Conservation (phyloP, 371 early-diverging fungal genomes). For the Haplosporangium sp. region DNA sequence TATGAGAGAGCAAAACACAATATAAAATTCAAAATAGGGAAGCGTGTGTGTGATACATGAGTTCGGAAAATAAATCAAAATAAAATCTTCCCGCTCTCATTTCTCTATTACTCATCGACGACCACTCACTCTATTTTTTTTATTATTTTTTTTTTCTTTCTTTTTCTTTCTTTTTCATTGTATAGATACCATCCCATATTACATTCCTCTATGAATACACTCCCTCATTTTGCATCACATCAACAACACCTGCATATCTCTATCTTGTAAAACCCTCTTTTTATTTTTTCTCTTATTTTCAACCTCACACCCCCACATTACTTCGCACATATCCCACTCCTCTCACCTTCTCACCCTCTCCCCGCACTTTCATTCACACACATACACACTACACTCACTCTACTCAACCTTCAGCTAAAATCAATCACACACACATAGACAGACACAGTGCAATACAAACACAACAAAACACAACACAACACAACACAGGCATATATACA, state of each 20-base stretch:
- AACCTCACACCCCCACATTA: not conserved
- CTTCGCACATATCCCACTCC: not conserved
- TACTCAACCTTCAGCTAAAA: no score
- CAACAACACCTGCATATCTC: not conserved
- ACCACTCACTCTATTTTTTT: not conserved
- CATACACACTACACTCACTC: not conserved
- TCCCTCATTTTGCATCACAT: not conserved
- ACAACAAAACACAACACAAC: no score
- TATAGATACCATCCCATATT: not conserved
- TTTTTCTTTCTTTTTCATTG: slow-evolving; percentile 1
- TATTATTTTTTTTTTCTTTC: not conserved
- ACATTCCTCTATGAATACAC: no score
- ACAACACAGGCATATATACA: not conserved
- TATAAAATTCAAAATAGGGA: not conserved
- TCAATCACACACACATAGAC: no score
- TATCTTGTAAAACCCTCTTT: not conserved
- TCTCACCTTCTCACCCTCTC: not conserved
- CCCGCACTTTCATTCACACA: not conserved
- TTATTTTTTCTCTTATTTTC: not conserved
- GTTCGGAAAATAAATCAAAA: slow-evolving; percentile 6
- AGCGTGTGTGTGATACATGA: not conserved
- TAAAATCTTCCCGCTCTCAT: not conserved
- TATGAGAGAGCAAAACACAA: not conserved
- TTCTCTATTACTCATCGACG: not conserved
- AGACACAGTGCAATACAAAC: no score